Base-by-base conservation (phyloP, 1,284 basidiomycete species). In the Trichosporon sp. region DNA sequence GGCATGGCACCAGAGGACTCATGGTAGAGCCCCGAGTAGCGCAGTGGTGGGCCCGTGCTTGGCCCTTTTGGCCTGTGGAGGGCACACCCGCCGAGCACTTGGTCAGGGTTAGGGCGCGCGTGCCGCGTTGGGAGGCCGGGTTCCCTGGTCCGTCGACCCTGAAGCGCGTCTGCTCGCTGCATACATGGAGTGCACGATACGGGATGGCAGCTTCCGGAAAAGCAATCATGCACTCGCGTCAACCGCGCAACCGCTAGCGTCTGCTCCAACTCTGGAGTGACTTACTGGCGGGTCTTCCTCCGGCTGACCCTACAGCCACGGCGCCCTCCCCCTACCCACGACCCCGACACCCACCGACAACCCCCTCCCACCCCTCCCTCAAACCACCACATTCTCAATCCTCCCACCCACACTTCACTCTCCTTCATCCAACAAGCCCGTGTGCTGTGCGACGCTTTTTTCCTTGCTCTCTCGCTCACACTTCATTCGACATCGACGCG, bases 311-410 rank as follows among this genome's bases (percentile, higher is more conserved):
- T 16, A 4, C 43, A 46, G 43, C 43, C 43, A 46, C 43, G 7
- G 2, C 14, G 51, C 51, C 19, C 21, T 11, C 6, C 26, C 51
- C 51, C 51, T 54, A 54, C 51, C 51, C 51, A 54, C 51, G 51
- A 54, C 51, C 51, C 51, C 51, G 51, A 54, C 51, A 54, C 51
- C 51, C 51, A 54, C 51, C 51, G 51, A 21, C 46, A 48, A 1
- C 46, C 46, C 46, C 16, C 8, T 26, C 26, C 26, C 26, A 26
- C 26, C 51, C 21, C 51, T 54, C 8, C 51, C 51, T 21, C 51
- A 54, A 46, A 46, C 16, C 14, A 16, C 16, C 16, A 5, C 43
- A 16, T 46, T 7, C 43, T 16, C 8, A 14, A 46, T 46, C 43
- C 19, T 16, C 51, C 10, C 51, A 54, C 51, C 51, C 51, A 21